phyloP scores from a whole-genome alignment of 176 grass and related monocot species.

The Echinochloa phyllopogon region DNA sequence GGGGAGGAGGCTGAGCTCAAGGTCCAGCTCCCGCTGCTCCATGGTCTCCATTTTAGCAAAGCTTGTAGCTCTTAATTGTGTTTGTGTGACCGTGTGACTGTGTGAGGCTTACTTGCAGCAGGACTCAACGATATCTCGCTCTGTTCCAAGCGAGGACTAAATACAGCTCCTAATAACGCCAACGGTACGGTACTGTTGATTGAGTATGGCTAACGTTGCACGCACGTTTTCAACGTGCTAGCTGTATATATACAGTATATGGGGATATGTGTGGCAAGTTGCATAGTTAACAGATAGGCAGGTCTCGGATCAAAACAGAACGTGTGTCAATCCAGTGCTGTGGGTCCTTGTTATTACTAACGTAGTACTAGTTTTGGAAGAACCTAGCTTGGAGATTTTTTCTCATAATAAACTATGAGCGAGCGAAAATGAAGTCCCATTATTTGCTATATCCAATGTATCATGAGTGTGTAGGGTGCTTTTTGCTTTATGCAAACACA shows the following conservation, averaged over 20 bases:
- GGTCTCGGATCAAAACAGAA: background rate
- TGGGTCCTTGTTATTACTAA: no score
- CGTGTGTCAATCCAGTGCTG: no score
- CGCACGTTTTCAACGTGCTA: background rate
- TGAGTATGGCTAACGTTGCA: background rate
- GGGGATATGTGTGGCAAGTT: no score
- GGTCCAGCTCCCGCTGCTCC: conserved; percentile 21
- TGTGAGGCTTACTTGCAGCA: background rate
- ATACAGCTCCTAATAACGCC: background rate
- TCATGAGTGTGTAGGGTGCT: no score
- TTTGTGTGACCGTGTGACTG: background rate
- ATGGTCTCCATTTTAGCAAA: background rate
- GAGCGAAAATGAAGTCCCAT: no score
- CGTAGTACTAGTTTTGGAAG: no score
- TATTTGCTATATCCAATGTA: no score
- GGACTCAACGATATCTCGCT: background rate
- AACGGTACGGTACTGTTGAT: background rate
- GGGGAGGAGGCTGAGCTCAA: conserved; percentile 40
- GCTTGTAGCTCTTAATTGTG: background rate
- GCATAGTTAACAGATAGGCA: background rate
- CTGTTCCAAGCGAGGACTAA: background rate
- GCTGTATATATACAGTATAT: no score
- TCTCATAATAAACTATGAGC: no score
- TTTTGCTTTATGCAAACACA: no score
- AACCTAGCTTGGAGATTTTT: no score